These are phyloP conservation scores for Zygoascus hellenicus DNA, from an alignment of 1,139 yeast genomes.

Conservation along the genomic window DNA sequence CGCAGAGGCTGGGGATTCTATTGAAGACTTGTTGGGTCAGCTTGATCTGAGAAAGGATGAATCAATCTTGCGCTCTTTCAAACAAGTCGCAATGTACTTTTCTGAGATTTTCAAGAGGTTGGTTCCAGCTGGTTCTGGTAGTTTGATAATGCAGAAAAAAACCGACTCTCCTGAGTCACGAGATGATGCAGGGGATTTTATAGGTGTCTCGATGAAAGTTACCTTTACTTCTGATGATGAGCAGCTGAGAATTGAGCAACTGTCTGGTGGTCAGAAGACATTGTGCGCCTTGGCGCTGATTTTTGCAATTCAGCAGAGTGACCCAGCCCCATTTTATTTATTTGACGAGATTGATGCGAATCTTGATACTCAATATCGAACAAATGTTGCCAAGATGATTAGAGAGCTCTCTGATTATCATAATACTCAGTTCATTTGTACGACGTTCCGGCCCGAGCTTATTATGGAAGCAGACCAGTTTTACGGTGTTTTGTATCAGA, in stretches of 20 bases:
- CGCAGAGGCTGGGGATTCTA: slow-evolving; percentile 63
- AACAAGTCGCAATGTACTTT: slow-evolving; percentile 69
- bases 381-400: slow-evolving; percentile 78
- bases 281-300: slow-evolving; percentile 90
- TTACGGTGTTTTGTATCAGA: slow-evolving; percentile 79
- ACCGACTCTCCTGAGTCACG: slow-evolving; percentile 25
- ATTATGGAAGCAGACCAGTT: slow-evolving; percentile 79
- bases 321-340: slow-evolving; percentile 94
- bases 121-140: slow-evolving; percentile 81
- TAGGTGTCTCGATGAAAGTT: slow-evolving; percentile 80
- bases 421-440: slow-evolving; percentile 84
- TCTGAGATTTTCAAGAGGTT: slow-evolving; percentile 67
- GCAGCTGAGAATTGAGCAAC: slow-evolving; percentile 81
- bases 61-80: slow-evolving; percentile 75
- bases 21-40: slow-evolving; percentile 64
- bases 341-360: slow-evolving; percentile 97
- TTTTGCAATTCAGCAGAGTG: slow-evolving; percentile 88
- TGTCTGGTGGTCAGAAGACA: slow-evolving; percentile 96
- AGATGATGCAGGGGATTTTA: slow-evolving; percentile 24
- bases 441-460: slow-evolving; percentile 94
- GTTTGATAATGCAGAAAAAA: slow-evolving; percentile 57
- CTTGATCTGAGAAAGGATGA: slow-evolving; percentile 74
- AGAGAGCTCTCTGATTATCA: slow-evolving; percentile 49
- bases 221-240: slow-evolving; percentile 88
- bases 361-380: slow-evolving; percentile 84